Evolutionary conservation across 768 basidiomycete species (phyloP), one percentile per base, ranked within the genome.

Genomic region (Galerina marginata): DNA sequence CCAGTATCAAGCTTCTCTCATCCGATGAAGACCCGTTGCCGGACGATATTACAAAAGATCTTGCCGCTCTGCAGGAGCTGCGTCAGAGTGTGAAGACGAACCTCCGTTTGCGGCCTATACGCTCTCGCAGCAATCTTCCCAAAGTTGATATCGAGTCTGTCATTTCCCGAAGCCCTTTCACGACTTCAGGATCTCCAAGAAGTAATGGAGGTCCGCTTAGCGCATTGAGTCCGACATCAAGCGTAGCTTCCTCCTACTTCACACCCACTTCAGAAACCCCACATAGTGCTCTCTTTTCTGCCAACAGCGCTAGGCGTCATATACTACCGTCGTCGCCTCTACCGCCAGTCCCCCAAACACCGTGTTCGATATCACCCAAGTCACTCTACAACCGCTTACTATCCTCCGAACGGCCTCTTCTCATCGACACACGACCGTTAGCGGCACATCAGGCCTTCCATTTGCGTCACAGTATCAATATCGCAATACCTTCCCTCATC

Each of bases 401-500:
- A 47, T 79, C 81, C n/a, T 63, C 73, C 9, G 72, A 71, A 36
- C 84, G 82, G 2, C 91, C 93, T 9, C 77, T 95, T 23, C 75
- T 96, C 59, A 83, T 96, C 70, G 95, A 97, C 74, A 93, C 92
- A 40, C 86, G 95, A 4, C 86, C 91, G 3, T 80, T 87, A 16
- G 79, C 84, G 1, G 78, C 86, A 9, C 93, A 87, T 75, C 78
- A 88, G 38, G 76, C 85, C 2, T 82, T 81, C 57, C 92, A 88
- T 71, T 74, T 97, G 53, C 71, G 78, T 40, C 77, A 86, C 64
- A 91, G 89, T 72, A 83, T 94, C 60, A 95, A 95, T 74, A 82
- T 97, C 49, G 90, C 90, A 36, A 91, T 97, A 44, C 95, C 95
- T 0, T 91, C 92, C 25, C 86, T 97, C 68, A 94, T 97, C 68